A percentile compares a stretch with the other conserved stretches of the same genome.
Evolutionary conservation across 2,329 filamentous ascomycete species (phyloP).

Genomic region (Xenoacremonium recifei): DNA sequence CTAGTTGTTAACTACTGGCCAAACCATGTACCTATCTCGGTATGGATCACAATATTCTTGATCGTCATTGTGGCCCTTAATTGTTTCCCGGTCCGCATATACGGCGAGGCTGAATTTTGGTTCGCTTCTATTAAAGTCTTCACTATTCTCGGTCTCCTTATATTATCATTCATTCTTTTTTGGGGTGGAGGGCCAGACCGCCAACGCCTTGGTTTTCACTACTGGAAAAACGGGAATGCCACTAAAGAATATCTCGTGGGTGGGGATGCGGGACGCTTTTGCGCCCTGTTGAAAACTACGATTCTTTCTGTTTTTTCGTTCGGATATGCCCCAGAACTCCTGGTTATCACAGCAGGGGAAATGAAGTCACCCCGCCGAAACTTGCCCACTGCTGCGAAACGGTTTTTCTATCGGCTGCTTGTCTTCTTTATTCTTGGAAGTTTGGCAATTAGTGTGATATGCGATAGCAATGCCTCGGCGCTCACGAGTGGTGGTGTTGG

Average conservation of each 20-base stretch:
- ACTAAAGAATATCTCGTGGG: slow-evolving; percentile 33
- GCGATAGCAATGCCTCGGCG: slow-evolving; percentile 2
- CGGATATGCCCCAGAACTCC: slow-evolving; percentile 20
- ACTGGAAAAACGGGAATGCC: slow-evolving; percentile 41
- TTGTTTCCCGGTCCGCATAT: slow-evolving; percentile 42
- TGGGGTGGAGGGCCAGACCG: slow-evolving; percentile 44
- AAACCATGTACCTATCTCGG: slow-evolving; percentile 24
- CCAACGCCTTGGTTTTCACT: slow-evolving; percentile 43
- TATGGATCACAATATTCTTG: slow-evolving; percentile 36
- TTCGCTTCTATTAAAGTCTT: slow-evolving; percentile 50
- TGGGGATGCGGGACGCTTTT: slow-evolving; percentile 39
- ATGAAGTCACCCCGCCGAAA: slow-evolving; percentile 35
- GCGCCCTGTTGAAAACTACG: slow-evolving; percentile 44
- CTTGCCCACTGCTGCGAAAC: slow-evolving; percentile 7
- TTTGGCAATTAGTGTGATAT: slow-evolving; percentile 5
- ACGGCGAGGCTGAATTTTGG: slow-evolving; percentile 52
- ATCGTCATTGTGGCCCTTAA: slow-evolving; percentile 37
- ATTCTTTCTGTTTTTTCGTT: slow-evolving; percentile 44
- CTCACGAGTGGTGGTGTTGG: slow-evolving; percentile 4
- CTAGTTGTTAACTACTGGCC: slow-evolving; percentile 47
- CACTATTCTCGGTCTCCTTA: slow-evolving; percentile 48
- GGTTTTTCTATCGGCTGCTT: slow-evolving; percentile 12
- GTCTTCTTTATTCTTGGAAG: slow-evolving; percentile 10
- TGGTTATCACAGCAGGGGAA: slow-evolving; percentile 36
- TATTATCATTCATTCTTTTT: slow-evolving; percentile 49